Conservation (phyloP, 768 basidiomycete species). For the Russula griseocarnosa region DNA sequence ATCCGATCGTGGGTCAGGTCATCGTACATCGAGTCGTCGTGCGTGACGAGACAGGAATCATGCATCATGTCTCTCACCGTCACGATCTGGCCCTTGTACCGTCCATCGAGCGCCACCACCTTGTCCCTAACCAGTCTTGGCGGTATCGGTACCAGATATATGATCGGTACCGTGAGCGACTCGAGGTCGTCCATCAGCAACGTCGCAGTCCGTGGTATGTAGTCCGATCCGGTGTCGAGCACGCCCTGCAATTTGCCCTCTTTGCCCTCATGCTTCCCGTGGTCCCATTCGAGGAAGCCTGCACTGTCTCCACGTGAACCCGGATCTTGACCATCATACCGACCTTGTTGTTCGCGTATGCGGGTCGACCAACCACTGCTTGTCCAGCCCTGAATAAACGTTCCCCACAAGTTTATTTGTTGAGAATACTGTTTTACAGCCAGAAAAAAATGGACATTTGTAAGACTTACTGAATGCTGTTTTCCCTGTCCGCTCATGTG, state of each 20-base stretch:
- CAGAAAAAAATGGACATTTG: constrained; percentile 16
- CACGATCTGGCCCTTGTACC: constrained; percentile 37
- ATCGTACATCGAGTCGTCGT: constrained; percentile 26
- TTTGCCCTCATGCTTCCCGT: constrained; percentile 35
- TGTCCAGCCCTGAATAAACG: constrained; percentile 36
- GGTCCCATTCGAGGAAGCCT: constrained; percentile 38
- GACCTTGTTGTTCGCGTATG: constrained; percentile 31
- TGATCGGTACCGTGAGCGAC: constrained; percentile 39
- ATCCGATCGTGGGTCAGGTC: constrained; percentile 26
- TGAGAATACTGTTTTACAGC: background rate
- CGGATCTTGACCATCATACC: constrained; percentile 42
- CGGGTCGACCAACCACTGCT: constrained; percentile 44
- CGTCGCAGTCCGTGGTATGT: constrained; percentile 32
- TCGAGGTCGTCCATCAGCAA: constrained; percentile 36
- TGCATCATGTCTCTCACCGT: constrained; percentile 25
- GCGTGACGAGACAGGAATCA: constrained; percentile 24
- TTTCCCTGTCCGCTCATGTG: constrained; percentile 31
- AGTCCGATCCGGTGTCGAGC: constrained; percentile 33
- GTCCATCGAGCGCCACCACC: constrained; percentile 49
- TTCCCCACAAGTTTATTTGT: background rate
- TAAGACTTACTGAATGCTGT: constrained; percentile 28
- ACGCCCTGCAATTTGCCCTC: constrained; percentile 33
- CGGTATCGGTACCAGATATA: constrained; percentile 41
- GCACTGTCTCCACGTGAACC: constrained; percentile 34
- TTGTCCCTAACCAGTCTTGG: constrained; percentile 43